Percentiles rank a stretch among this genome's conserved stretches.
Evolutionary conservation across 2,329 filamentous ascomycete species (phyloP).

Genomic region (Aureobasidium sp.): DNA sequence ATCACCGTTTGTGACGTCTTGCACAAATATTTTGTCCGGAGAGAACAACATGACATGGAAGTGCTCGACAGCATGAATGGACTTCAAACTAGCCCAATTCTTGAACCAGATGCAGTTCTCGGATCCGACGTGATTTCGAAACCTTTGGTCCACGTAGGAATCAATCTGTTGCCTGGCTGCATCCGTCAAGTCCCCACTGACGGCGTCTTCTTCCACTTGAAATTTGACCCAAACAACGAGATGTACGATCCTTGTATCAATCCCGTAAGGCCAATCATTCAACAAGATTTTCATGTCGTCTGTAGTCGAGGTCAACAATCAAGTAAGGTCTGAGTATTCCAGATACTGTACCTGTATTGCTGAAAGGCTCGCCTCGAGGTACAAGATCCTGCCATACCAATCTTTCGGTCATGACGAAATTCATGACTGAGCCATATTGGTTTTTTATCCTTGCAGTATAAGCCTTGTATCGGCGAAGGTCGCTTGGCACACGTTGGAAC

Average conservation of each 20-base stretch:
- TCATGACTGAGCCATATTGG: conserved; percentile 67
- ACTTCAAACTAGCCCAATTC: conserved; percentile 82
- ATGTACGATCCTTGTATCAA: conserved; percentile 70
- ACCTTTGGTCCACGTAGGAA: conserved; percentile 59
- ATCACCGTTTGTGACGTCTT: conserved; percentile 65
- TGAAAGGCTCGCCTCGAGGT: conserved; percentile 36
- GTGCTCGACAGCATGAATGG: conserved; percentile 79
- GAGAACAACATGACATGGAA: conserved; percentile 89
- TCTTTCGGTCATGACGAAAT: conserved; percentile 63
- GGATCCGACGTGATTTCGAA: conserved; percentile 45
- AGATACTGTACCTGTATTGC: conserved; percentile 30
- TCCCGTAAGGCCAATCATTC: conserved; percentile 93
- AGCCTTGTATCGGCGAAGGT: conserved; percentile 68
- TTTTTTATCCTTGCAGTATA: conserved; percentile 57
- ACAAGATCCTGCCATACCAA: conserved; percentile 55
- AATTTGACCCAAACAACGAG: conserved; percentile 94
- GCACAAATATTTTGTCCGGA: conserved; percentile 61
- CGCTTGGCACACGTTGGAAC: conserved; percentile 69
- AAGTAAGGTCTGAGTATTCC: conserved; percentile 1
- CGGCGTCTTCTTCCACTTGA: conserved; percentile 59
- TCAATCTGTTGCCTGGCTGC: conserved; percentile 58
- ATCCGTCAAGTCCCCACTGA: conserved; percentile 58
- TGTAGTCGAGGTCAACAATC: conserved; percentile 18
- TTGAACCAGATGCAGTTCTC: conserved; percentile 74
- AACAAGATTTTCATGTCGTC: conserved; percentile 65